Percentiles rank a stretch among this genome's conserved stretches.
phyloP scores from a whole-genome alignment of 495 filamentous ascomycete species.

The Aspergillus diversus region DNA sequence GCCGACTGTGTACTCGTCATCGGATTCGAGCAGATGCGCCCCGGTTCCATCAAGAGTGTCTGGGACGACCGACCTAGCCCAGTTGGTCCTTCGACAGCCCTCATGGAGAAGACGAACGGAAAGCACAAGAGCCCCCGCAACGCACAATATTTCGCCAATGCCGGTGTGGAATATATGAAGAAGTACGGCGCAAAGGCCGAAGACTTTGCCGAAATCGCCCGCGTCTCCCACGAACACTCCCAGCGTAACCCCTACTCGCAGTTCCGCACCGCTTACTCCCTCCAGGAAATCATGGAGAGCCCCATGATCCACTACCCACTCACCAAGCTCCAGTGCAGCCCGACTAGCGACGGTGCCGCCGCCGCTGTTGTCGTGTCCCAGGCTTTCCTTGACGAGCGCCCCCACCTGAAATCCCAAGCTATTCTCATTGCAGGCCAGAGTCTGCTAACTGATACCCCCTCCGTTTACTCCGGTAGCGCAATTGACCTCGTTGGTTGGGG shows the following conservation, averaged over 20 bases:
- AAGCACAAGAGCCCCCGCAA: slow-evolving; percentile 77
- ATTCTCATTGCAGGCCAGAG: slow-evolving; percentile 86
- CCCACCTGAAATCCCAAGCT: slow-evolving; percentile 78
- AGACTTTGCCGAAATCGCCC: slow-evolving; percentile 93
- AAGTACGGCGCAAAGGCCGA: slow-evolving; percentile 82
- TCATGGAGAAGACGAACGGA: slow-evolving; percentile 83
- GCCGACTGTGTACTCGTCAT: slow-evolving; percentile 88
- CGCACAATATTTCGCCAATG: slow-evolving; percentile 95
- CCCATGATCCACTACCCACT: slow-evolving; percentile 81
- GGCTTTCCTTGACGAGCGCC: slow-evolving; percentile 80
- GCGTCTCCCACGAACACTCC: slow-evolving; percentile 90
- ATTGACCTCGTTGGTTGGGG: slow-evolving; percentile 89
- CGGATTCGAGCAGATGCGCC: slow-evolving; percentile 97
- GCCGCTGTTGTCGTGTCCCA: slow-evolving; percentile 90
- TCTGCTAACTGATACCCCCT: slow-evolving; percentile 78
- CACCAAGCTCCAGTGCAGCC: slow-evolving; percentile 79
- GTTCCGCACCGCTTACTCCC: slow-evolving; percentile 88
- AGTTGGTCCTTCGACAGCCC: slow-evolving; percentile 65
- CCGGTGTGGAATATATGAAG: slow-evolving; percentile 95
- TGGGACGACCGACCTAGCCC: slow-evolving; percentile 82
- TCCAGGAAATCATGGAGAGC: slow-evolving; percentile 77
- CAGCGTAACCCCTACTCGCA: slow-evolving; percentile 95
- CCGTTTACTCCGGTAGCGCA: slow-evolving; percentile 71
- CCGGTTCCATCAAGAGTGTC: slow-evolving; percentile 75
- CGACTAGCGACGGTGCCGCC: slow-evolving; percentile 89